phyloP scores from a whole-genome alignment of 768 basidiomycete species.

The Thelephora ganbajun region DNA sequence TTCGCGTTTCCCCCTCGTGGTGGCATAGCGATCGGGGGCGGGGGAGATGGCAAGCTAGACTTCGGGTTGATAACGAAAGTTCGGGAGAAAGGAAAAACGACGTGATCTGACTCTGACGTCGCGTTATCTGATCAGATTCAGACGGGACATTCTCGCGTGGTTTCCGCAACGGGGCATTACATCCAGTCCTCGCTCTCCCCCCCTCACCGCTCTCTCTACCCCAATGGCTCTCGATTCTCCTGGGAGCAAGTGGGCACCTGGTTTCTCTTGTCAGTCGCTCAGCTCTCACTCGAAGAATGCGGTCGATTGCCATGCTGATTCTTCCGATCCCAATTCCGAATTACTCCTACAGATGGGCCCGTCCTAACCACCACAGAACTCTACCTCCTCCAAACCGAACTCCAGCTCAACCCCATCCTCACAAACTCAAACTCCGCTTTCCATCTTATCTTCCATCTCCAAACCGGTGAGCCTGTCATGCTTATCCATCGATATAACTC shows the following conservation, averaged over 20 bases:
- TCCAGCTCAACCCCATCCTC: slow-evolving; percentile 67
- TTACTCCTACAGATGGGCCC: slow-evolving; percentile 62
- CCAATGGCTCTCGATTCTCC: neutral
- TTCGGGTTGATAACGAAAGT: neutral
- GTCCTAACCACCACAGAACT: slow-evolving; percentile 70
- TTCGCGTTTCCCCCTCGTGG: slow-evolving; percentile 85
- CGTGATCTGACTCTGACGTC: neutral
- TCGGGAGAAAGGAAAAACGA: neutral
- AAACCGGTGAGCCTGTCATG: slow-evolving; percentile 53
- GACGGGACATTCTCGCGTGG: too few species aligned
- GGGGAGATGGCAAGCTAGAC: neutral
- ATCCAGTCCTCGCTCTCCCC: too few species aligned
- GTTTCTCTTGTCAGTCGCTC: slow-evolving; percentile 20
- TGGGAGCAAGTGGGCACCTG: slow-evolving; percentile 20
- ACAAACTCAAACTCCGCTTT: slow-evolving; percentile 31
- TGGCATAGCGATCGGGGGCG: slow-evolving; percentile 54
- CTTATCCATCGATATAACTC: neutral
- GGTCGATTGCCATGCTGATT: neutral
- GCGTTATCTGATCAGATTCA: neutral
- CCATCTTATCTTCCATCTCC: slow-evolving; percentile 60
- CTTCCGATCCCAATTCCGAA: neutral
- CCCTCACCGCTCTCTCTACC: too few species aligned
- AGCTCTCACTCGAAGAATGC: neutral
- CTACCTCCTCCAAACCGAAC: slow-evolving; percentile 54
- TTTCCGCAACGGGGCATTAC: too few species aligned